phyloP scores from a whole-genome alignment of 768 basidiomycete species.

The Lyophyllum atratum region DNA sequence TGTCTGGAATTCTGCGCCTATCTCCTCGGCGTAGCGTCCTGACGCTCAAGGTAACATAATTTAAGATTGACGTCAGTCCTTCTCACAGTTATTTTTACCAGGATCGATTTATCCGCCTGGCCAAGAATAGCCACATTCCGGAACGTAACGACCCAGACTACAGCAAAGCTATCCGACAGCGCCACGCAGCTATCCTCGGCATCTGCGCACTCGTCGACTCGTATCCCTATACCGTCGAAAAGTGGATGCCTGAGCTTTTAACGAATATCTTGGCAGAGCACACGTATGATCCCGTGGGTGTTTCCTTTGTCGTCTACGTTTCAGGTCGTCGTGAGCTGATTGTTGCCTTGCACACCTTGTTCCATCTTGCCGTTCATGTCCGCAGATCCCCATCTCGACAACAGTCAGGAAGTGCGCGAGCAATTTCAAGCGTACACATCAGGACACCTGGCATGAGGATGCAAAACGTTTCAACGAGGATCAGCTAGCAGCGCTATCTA shows the following conservation, averaged over 20 bases:
- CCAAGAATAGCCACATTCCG: conserved; percentile 69
- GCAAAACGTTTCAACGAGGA: conserved; percentile 84
- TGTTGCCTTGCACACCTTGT: conserved; percentile 1
- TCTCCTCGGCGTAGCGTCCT: conserved; percentile 79
- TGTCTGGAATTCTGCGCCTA: conserved; percentile 81
- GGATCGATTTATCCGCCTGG: conserved; percentile 80
- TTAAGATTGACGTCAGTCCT: neutral
- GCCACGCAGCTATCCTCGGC: conserved; percentile 93
- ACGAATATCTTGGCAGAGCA: conserved; percentile 79
- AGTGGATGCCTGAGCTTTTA: conserved; percentile 88
- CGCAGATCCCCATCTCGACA: conserved; percentile 78
- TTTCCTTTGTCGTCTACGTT: neutral
- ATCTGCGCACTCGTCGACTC: conserved; percentile 92
- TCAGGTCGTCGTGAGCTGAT: conserved; percentile 9
- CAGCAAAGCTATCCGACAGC: conserved; percentile 68
- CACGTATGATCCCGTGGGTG: conserved; percentile 77
- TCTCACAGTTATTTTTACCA: conserved; percentile 24
- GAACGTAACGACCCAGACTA: conserved; percentile 64
- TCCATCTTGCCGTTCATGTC: neutral
- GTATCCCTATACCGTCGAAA: conserved; percentile 93
- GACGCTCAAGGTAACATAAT: conserved; percentile 59
- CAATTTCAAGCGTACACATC: conserved; percentile 80
- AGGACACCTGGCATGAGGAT: conserved; percentile 91
- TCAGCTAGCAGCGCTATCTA: conserved; percentile 78
- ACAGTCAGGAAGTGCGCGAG: conserved; percentile 81